phyloP scores from a whole-genome alignment of 331 rosid species.

The Malus hybrid region DNA sequence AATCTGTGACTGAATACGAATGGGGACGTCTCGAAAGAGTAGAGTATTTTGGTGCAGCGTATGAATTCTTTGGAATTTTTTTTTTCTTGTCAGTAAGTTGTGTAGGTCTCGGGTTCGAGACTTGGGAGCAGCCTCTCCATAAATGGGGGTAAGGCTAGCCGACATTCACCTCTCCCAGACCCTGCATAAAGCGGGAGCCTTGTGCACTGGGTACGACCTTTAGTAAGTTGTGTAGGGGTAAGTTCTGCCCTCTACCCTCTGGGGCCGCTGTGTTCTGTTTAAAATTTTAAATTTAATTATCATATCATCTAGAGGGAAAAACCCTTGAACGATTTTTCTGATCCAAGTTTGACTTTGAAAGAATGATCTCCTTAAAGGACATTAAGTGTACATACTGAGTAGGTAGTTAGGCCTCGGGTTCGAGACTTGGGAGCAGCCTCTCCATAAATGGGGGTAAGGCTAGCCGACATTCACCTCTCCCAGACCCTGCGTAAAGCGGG shows the following conservation, averaged over 20 bases:
- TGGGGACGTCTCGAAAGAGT: background rate
- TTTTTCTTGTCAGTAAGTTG: background rate
- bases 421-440: too few relatives aligned
- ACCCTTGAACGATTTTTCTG: background rate
- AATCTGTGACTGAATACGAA: background rate
- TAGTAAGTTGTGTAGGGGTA: background rate
- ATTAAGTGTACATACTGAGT: background rate
- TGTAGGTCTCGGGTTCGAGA: too few relatives aligned
- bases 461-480: too few relatives aligned
- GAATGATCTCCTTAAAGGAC: background rate
- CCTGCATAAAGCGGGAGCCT: too few relatives aligned
- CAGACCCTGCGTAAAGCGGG: too few relatives aligned
- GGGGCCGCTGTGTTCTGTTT: background rate
- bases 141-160: too few relatives aligned
- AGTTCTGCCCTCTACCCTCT: background rate
- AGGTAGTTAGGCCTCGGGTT: background rate
- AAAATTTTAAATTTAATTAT: background rate
- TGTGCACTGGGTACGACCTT: too few relatives aligned
- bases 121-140: too few relatives aligned
- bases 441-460: too few relatives aligned
- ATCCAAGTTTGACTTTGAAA: background rate
- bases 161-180: too few relatives aligned
- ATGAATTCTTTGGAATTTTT: background rate
- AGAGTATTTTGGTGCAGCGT: background rate
- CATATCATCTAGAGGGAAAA: background rate